Evolutionary conservation across 2,329 filamentous ascomycete species (phyloP).

Genomic region (Hypoxylon sp.): DNA sequence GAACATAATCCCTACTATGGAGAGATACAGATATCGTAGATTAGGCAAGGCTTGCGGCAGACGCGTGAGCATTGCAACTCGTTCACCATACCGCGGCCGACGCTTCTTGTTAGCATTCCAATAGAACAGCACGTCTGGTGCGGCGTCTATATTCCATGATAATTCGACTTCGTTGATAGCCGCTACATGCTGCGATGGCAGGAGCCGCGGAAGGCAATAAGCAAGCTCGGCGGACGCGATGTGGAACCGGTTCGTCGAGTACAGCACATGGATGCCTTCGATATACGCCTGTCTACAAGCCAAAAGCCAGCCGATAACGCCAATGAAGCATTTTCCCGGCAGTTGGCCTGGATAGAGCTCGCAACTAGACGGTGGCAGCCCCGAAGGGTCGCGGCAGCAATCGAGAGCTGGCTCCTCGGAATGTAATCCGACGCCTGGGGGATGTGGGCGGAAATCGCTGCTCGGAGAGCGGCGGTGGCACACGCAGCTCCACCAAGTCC

Average conservation of each 20-base stretch:
- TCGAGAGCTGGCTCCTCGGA: slow-evolving; percentile 7
- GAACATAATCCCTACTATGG: neutral
- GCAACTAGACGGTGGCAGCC: neutral
- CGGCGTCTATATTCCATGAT: neutral
- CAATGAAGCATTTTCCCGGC: slow-evolving; percentile 20
- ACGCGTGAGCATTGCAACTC: neutral
- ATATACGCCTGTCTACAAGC: slow-evolving; percentile 20
- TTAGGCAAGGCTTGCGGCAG: slow-evolving; percentile 12
- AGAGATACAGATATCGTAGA: slow-evolving; percentile 15
- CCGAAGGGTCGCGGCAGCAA: slow-evolving; percentile 4
- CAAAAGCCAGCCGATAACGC: slow-evolving; percentile 17
- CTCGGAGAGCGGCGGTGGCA: slow-evolving; percentile 10
- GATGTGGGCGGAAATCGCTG: neutral
- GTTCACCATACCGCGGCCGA: too few relatives aligned
- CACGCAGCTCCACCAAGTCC: slow-evolving; percentile 31
- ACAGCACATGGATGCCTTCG: slow-evolving; percentile 17
- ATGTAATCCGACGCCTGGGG: neutral
- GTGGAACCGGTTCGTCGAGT: slow-evolving; percentile 16
- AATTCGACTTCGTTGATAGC: slow-evolving; percentile 12
- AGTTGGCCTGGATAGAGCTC: slow-evolving; percentile 4
- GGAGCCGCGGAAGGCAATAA: slow-evolving; percentile 1
- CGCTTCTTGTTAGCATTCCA: neutral
- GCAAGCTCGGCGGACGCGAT: neutral
- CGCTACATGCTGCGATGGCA: slow-evolving; percentile 5
- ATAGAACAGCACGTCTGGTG: neutral